These are phyloP conservation scores for Sporothrix brunneoviolacea DNA, from an alignment of 2,329 filamentous ascomycete genomes.

Conservation along the genomic window DNA sequence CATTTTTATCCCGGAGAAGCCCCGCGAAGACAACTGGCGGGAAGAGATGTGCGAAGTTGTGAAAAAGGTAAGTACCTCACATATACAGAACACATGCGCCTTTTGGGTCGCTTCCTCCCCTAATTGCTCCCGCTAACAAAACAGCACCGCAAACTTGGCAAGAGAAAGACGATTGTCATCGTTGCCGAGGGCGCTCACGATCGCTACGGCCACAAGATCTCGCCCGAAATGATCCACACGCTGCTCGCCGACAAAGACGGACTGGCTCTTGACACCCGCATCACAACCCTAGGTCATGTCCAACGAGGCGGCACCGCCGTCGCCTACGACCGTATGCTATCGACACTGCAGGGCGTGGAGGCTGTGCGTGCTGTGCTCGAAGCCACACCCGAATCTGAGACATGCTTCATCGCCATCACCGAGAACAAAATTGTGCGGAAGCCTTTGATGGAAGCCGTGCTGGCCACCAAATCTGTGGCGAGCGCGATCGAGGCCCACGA, in stretches of 20 bases:
- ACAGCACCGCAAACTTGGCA: constrained; percentile 79
- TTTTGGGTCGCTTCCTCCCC: too few relatives aligned
- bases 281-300: constrained; percentile 95
- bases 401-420: constrained; percentile 90
- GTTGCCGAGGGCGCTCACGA: constrained; percentile 93
- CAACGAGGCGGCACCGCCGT: constrained; percentile 89
- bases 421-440: constrained; percentile 97
- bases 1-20: constrained; percentile 93
- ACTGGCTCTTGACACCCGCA: constrained; percentile 80
- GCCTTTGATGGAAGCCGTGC: constrained; percentile 81
- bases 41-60: constrained; percentile 80
- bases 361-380: constrained; percentile 88
- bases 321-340: constrained; percentile 89
- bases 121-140: constrained; percentile 8
- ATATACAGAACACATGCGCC: too few relatives aligned
- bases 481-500: constrained; percentile 76
- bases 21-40: constrained; percentile 79
- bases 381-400: constrained; percentile 80
- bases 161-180: constrained; percentile 97
- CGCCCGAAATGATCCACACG: constrained; percentile 73
- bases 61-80: constrained; percentile 45
- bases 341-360: constrained; percentile 88
- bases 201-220: constrained; percentile 74
- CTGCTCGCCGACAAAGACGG: constrained; percentile 70
- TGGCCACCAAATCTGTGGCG: constrained; percentile 76